Evolutionary conservation across 163 green algal species (phyloP).

Genomic region (Chlorella variabilis): DNA sequence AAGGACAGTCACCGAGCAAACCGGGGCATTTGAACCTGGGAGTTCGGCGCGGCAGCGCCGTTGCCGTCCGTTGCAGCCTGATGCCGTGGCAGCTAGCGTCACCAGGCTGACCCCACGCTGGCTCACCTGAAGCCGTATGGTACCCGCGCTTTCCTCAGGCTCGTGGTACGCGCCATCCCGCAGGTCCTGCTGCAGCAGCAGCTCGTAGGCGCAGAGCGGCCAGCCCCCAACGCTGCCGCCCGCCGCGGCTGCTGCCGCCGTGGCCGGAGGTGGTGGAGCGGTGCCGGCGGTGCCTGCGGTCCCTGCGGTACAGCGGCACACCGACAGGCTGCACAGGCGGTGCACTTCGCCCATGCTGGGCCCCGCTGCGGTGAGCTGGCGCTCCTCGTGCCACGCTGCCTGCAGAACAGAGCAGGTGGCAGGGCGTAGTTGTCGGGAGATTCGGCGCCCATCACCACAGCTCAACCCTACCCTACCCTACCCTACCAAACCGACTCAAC

Average conservation of each 20-base stretch:
- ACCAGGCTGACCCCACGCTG: no score
- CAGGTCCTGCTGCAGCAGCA: conserved; percentile 30
- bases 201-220: no score
- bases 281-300: background rate
- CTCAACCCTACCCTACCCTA: no score
- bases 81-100: no score
- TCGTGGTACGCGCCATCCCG: conserved; percentile 9
- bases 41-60: no score
- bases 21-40: no score
- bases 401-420: background rate
- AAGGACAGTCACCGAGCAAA: no score
- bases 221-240: background rate
- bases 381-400: conserved; percentile 33
- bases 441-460: no score
- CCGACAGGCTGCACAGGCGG: conserved; percentile 14
- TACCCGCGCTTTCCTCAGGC: background rate
- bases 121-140: conserved; percentile 10
- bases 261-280: background rate
- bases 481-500: no score
- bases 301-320: background rate
- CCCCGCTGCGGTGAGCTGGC: background rate
- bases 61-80: no score
- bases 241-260: no score
- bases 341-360: conserved; percentile 13
- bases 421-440: background rate